Base-by-base conservation (phyloP, 192 early-diverging fungal genomes). In the Backusella liffmaniae region DNA sequence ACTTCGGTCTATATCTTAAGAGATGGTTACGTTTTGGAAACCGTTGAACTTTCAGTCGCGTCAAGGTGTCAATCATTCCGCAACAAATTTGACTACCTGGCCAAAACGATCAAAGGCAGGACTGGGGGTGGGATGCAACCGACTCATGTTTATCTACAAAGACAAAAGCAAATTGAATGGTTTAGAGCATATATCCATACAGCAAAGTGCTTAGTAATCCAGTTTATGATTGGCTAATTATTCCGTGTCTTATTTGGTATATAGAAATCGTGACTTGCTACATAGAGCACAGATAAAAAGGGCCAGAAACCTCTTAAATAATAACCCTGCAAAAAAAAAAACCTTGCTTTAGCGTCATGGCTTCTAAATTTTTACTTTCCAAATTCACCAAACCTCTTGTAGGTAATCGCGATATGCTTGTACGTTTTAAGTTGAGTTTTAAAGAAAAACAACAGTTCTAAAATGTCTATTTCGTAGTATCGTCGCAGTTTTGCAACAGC, bases 401-500 rank as follows among this genome's bases (percentile, higher is more conserved):
- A 15, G 67, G 36, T 69, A 69, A 69, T 69, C 35, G n/a, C 23
- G 37, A 35, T 37, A 69, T 62, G 23, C 16, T 39, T 39, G 67
- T 37, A 69, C 5, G 35, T 37, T 69, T 26, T 35, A n/a, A 23
- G 10, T 41, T 8, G 32, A 32, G 3, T 39, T 34, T 16, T 44
- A 44, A 67, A 26, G 15, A 36, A 68, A 41, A n/a, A 69, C 6
- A n/a, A 51, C 5, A 49, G 36, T n/a, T 37, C 34, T 36, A 69
- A 21, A 4, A 23, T 21, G 41, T 30, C 26, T 35, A 18, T 18
- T 32, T 34, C 30, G 6, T 68, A 87, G 89, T 78, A 81, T 75
- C 56, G 80, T 34, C 86, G 86, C 44, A 81, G 88, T 69, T 80
- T 88, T 80, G 90, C 88, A 56, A 84, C 87, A 51, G 82, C 82